Base-by-base conservation (phyloP, 352 stramenopile species). In the Phytophthora syringae region DNA sequence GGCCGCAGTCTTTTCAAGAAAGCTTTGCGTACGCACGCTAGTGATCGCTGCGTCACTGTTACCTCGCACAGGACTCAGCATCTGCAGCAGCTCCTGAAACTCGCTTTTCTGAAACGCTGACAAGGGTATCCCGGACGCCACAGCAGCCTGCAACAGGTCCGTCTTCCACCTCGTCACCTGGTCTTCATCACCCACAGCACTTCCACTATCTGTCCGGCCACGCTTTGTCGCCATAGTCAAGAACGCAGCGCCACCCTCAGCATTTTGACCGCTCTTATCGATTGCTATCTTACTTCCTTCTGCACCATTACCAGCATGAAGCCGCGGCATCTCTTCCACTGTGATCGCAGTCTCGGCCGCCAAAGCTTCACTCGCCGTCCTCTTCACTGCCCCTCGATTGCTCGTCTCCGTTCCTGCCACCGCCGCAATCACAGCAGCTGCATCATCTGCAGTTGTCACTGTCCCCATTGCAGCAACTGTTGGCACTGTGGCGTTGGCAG, bases 21-120 rank as follows among this genome's bases (percentile, higher is more conserved):
- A 86, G 6, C 28, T 12, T 4, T 49, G 63, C 28, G 79, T 74
- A 2, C 64, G 67, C 27, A 89, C 34, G 20, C 32, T 52, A 0
- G 42, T 60, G 32, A 84, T 69, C 0, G 32, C 0, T 27, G 49
- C 37, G 13, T 71, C 40, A n/a, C 27, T 52, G 0, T 71, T 21
- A 0, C 49, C 11, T 5, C 16, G 27, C 12, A 56, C n/a, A 18
- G 73, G 72, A 9, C 53, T 60, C 3, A 83, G 15, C 16, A 67
- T 42, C 11, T 48, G 62, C 40, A 90, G 36, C n/a, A 90, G 48
- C 18, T 79, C 51, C 21, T 77, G 70, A 36, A 90, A 80, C 15
- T 86, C 75, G 9, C 30, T 42, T 12, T 76, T 81, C 36, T 82
- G 58, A 32, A 90, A 76, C 4, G 61, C 62, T 2, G 71, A 70